A percentile compares a stretch with the other conserved stretches of the same genome.
These are phyloP conservation scores for Cyberlindnera misumaiensis DNA, from an alignment of 805 yeast species.

Conservation along the genomic window DNA sequence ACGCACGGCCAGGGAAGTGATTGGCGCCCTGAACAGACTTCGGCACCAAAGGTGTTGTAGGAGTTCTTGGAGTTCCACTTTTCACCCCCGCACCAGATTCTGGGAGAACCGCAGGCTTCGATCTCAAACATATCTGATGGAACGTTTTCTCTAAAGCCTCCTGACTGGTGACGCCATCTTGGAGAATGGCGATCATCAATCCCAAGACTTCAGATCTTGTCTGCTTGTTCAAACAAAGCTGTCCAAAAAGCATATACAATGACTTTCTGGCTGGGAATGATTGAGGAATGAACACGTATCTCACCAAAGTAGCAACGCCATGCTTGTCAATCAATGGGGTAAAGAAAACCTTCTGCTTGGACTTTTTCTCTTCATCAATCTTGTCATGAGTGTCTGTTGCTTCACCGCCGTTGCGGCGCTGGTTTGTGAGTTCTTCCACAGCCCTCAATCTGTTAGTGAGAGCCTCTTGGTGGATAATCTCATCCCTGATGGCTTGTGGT, in stretches of 20 bases:
- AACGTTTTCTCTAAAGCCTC: slow-evolving; percentile 57
- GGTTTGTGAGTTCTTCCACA: slow-evolving; percentile 1
- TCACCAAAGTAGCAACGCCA: slow-evolving; percentile 67
- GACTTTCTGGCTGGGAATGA: slow-evolving; percentile 53
- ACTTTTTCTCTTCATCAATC: slow-evolving; percentile 20
- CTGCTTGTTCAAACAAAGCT: slow-evolving; percentile 69
- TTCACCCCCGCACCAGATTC: slow-evolving; percentile 7
- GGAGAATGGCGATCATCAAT: slow-evolving; percentile 57
- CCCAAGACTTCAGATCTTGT: slow-evolving; percentile 71
- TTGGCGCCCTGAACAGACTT: slow-evolving; percentile 42
- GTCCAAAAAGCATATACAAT: slow-evolving; percentile 58
- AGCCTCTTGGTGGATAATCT: slow-evolving; percentile 52
- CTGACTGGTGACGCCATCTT: slow-evolving; percentile 66
- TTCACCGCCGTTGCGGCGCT: not conserved
- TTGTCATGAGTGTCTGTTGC: slow-evolving; percentile 2
- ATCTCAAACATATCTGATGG: slow-evolving; percentile 39
- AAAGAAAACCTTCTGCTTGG: slow-evolving; percentile 37
- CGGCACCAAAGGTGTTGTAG: slow-evolving; percentile 29
- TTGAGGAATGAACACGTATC: slow-evolving; percentile 70
- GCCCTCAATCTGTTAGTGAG: slow-evolving; percentile 29
- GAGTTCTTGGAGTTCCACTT: slow-evolving; percentile 15
- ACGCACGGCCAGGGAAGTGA: slow-evolving; percentile 47
- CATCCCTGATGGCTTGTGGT: slow-evolving; percentile 60
- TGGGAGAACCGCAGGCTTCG: slow-evolving; percentile 2
- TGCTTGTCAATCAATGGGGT: slow-evolving; percentile 67